Evolutionary conservation across 192 early-diverging fungal species (phyloP).

Genomic region (Gorgonomyces haynaldii): DNA sequence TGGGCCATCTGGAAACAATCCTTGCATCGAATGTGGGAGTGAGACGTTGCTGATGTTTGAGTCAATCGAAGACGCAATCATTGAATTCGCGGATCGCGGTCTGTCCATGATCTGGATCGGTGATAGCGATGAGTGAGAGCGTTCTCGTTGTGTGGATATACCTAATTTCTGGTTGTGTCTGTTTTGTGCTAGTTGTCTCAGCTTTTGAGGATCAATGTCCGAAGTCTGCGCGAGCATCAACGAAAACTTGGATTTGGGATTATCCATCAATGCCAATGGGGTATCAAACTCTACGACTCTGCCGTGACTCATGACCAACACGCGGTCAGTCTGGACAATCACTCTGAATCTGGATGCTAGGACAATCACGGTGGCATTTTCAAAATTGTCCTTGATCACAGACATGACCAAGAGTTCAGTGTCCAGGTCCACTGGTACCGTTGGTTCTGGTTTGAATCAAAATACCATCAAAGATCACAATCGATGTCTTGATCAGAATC

Average conservation of each 20-base stretch:
- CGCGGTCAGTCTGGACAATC: conserved; percentile 40
- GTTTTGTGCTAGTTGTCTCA: not conserved
- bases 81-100: no score
- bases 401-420: conserved; percentile 26
- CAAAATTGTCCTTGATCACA: conserved; percentile 24
- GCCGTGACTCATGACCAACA: conserved; percentile 72
- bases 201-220: no score
- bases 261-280: conserved; percentile 55
- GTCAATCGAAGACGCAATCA: no score
- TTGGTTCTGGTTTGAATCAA: conserved; percentile 14
- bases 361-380: conserved; percentile 19
- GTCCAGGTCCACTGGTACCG: conserved; percentile 18
- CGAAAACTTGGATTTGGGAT: conserved; percentile 18
- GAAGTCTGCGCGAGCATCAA: conserved; percentile 15
- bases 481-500: conserved; percentile 21
- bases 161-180: not conserved
- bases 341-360: conserved; percentile 22
- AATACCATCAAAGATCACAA: conserved; percentile 32
- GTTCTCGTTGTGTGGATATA: no score
- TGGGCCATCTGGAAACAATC: no score
- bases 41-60: no score
- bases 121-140: no score
- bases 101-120: no score
- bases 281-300: conserved; percentile 70
- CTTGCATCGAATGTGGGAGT: no score